Percentiles rank a stretch among this genome's conserved stretches.
phyloP scores from a whole-genome alignment of 1,284 basidiomycete genomes.

The Pseudozyma tsukubaensis region DNA sequence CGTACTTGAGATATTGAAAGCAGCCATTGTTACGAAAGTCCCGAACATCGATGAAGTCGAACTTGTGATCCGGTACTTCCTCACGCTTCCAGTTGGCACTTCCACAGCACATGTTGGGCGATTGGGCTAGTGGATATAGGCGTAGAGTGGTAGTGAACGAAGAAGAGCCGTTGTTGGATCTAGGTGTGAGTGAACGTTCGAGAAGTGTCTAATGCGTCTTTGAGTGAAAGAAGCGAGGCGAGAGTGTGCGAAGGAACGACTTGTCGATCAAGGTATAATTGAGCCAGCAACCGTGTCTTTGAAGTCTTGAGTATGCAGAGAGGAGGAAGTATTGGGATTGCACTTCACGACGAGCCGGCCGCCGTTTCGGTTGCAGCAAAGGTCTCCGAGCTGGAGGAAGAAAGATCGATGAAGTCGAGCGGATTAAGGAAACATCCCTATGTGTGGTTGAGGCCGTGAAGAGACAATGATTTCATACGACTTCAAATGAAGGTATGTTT shows the following conservation, averaged over 20 bases:
- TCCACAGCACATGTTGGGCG: constrained; percentile 57
- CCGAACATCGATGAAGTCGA: constrained; percentile 93
- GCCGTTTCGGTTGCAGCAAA: constrained; percentile 7
- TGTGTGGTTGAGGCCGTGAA: too few species aligned
- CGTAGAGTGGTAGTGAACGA: not conserved
- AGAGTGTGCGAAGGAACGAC: not conserved
- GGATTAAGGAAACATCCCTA: constrained; percentile 15
- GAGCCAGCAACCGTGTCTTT: not conserved
- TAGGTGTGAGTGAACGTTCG: not conserved
- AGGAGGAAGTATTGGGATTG: not conserved
- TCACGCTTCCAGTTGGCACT: constrained; percentile 85
- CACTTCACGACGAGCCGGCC: constrained; percentile 17
- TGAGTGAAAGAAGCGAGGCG: not conserved
- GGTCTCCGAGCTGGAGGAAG: not conserved
- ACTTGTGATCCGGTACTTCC: constrained; percentile 98
- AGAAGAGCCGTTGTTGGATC: not conserved
- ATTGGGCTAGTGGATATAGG: not conserved
- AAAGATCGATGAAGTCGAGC: not conserved
- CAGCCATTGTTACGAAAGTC: constrained; percentile 91
- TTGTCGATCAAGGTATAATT: not conserved
- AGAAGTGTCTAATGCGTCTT: not conserved
- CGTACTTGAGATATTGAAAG: constrained; percentile 87
- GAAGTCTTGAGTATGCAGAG: not conserved
- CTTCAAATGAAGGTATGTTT: too few species aligned
- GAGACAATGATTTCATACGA: too few species aligned